Conservation (phyloP, 345 rosid genomes). For the Psidium guajava region DNA sequence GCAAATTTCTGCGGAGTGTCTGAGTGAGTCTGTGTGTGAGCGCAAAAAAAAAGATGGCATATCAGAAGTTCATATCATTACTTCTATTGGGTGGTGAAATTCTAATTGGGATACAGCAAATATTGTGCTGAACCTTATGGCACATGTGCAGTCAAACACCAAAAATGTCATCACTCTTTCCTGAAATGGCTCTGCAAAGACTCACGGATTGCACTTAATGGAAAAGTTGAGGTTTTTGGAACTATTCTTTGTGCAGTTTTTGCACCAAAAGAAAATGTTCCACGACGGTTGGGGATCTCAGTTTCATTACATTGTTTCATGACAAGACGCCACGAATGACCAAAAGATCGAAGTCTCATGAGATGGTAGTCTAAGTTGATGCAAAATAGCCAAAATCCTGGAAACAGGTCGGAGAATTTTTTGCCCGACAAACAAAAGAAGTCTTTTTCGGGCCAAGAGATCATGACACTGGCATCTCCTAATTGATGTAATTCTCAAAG, state of each 20-base stretch:
- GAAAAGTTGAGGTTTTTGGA: background rate
- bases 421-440: rapidly evolving
- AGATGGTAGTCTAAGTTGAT: background rate
- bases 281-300: background rate
- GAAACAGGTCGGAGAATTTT: rapidly evolving
- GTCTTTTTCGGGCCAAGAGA: background rate
- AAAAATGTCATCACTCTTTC: background rate
- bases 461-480: background rate
- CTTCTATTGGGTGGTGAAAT: no score
- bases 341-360: rapidly evolving
- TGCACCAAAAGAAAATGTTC: background rate
- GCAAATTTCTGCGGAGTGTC: background rate
- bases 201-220: background rate
- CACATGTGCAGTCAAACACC: background rate
- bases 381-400: background rate
- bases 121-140: no score
- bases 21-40: background rate
- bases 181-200: background rate
- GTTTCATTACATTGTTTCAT: background rate
- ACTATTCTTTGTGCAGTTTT: background rate
- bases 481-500: background rate
- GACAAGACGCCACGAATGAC: background rate
- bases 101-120: no score
- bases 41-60: no score
- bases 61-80: no score